Base-by-base conservation (phyloP, 1,284 basidiomycete genomes). In the Moniliella sp. region DNA sequence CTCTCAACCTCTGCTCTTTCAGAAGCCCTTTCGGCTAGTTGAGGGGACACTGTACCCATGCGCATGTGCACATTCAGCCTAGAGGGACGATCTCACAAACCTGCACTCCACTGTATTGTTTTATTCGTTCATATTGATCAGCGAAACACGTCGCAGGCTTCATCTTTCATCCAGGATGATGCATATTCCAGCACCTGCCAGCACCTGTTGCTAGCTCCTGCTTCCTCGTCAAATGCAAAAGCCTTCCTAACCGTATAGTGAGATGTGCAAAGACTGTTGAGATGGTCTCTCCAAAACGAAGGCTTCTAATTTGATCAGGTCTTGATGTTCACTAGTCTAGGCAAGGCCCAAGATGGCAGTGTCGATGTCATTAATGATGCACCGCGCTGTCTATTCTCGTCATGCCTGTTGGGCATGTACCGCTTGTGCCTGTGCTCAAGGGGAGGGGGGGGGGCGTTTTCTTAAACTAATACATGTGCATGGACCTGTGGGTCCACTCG, bases 21-120 rank as follows among this genome's bases (percentile, higher is more conserved):
- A 99, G 65, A 15, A 99, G 64, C 28, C 97, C 71, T 1, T 84
- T 88, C 30, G 82, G 91, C 54, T 97, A 97, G 65, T 97, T 97
- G n/a, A n/a, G n/a, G n/a, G n/a, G n/a, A n/a, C n/a, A n/a, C n/a
- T n/a, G n/a, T n/a, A n/a, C n/a, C n/a, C n/a, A n/a, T n/a, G n/a
- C n/a, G n/a, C n/a, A n/a, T n/a, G n/a, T n/a, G n/a, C n/a, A n/a
- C n/a, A n/a, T n/a, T n/a, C n/a, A n/a, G n/a, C n/a, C n/a, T n/a
- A n/a, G n/a, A n/a, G n/a, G n/a, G n/a, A n/a, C n/a, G n/a, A n/a
- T n/a, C n/a, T n/a, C n/a, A n/a, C n/a, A n/a, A 65, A 99, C 70
- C 61, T 93, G 97, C 25, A 79, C 65, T 10, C 97, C 91, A 12
- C 91, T 91, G 48, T 97, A 91, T 16, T 77, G 40, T 28, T 51